phyloP scores from a whole-genome alignment of 257 asterid species.

The Plantago elongata region DNA sequence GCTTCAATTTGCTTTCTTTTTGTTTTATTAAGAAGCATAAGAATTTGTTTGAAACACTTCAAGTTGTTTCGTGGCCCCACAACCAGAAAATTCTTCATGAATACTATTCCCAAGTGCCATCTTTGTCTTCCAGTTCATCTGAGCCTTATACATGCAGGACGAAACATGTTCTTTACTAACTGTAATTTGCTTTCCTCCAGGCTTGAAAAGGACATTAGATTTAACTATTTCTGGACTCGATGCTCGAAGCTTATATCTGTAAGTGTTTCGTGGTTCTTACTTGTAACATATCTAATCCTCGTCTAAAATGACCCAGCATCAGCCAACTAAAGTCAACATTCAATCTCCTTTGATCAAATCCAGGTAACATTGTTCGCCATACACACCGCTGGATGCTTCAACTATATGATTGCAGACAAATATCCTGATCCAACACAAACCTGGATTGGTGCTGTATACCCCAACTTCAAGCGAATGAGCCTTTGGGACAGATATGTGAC shows the following conservation, averaged over 20 bases:
- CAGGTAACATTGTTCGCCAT: slow-evolving; percentile 85
- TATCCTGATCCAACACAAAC: slow-evolving; percentile 60
- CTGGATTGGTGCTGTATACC: slow-evolving; percentile 80
- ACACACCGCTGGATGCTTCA: slow-evolving; percentile 82
- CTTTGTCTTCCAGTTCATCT: neutral
- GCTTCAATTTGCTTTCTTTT: neutral
- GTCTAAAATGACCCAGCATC: neutral
- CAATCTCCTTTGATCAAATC: slow-evolving; percentile 8
- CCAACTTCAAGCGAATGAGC: slow-evolving; percentile 53
- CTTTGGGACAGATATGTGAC: slow-evolving; percentile 70
- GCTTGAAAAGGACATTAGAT: slow-evolving; percentile 89
- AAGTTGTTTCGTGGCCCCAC: slow-evolving; percentile 4
- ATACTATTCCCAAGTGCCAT: neutral
- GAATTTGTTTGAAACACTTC: slow-evolving; percentile 1
- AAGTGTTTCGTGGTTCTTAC: slow-evolving; percentile 24
- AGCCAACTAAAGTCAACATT: neutral
- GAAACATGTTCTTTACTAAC: slow-evolving; percentile 12
- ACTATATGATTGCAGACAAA: slow-evolving; percentile 71
- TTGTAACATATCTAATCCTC: neutral
- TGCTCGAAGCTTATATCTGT: slow-evolving; percentile 76
- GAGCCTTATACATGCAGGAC: neutral
- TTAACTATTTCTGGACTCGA: slow-evolving; percentile 88
- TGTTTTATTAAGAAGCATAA: no score
- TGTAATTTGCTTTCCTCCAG: slow-evolving; percentile 33
- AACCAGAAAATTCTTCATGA: neutral